Base-by-base conservation (phyloP, 306 rosid species). In the Benincasa hispida region DNA sequence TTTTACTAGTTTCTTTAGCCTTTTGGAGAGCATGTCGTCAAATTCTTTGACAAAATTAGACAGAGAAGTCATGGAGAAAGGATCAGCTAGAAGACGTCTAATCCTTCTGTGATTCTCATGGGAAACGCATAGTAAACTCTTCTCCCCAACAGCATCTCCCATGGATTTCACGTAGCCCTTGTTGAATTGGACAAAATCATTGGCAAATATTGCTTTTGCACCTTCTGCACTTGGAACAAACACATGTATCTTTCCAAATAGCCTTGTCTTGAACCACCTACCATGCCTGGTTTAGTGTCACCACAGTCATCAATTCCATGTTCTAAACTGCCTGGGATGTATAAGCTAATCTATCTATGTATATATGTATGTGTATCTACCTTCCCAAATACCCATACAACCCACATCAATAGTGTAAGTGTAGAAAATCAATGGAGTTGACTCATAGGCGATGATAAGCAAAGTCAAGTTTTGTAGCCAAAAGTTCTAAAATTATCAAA, bases 141-240 rank as follows among this genome's bases (percentile, higher is more conserved):
- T 84, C 78, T 80, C 41, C 72, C 96, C 96, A 39, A 87, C 91
- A 0, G 85, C 85, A 76, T 91, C 93, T 77, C 87, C 90, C 93
- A 91, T 91, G 81, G 96, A 84, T 77, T 91, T 91, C 41, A 88
- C 84, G 48, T 84, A 88, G 22, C 89, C 96, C 82, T 87, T 91
- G 87, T 84, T 84, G 88, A 91, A 91, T n/a, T 62, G 62, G 28
- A 73, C 86, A 84, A 91, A 91, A 81, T 91, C 96, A 68, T 79
- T 84, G 5, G 89, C 50, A 77, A 91, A 84, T 42, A 91, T 81
- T 30, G n/a, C 79, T 83, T 54, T 84, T 78, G 96, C 96, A 28
- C 90, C 91, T 78, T 87, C 93, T 24, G 84, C 66, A 57, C 74
- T 88, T 9, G 96, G 96, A 81, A 91, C 86, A 82, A 81, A 91